Conservation (phyloP, 129 eudicot species). For the Helianthus tuberosus region DNA sequence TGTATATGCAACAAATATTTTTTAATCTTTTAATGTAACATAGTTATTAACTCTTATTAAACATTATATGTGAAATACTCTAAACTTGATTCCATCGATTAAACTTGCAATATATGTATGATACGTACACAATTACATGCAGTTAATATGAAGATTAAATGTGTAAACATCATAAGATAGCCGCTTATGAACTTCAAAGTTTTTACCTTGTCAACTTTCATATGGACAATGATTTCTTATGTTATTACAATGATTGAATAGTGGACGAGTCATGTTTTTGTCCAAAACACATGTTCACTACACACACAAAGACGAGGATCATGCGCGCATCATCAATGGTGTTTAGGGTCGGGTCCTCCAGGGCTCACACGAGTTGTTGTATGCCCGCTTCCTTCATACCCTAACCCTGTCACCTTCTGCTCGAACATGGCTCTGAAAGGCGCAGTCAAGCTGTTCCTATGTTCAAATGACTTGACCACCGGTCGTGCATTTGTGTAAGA, state of each 20-base stretch:
- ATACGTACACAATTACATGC: neutral
- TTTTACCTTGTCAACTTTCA: constrained; percentile 1
- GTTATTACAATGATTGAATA: neutral
- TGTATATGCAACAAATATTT: neutral
- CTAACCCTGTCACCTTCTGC: constrained; percentile 11
- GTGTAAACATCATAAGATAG: neutral
- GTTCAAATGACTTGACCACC: constrained; percentile 19
- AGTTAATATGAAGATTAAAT: neutral
- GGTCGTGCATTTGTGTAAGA: constrained; percentile 24
- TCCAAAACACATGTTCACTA: neutral
- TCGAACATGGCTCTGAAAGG: constrained; percentile 37
- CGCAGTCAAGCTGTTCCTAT: constrained; percentile 25
- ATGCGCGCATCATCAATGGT: constrained; percentile 22
- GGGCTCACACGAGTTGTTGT: constrained; percentile 37
- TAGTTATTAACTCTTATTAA: neutral
- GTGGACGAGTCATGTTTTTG: neutral
- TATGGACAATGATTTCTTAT: neutral
- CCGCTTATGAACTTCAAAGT: neutral
- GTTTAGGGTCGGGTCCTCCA: constrained; percentile 45
- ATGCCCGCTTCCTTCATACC: constrained; percentile 19
- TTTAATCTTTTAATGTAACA: neutral
- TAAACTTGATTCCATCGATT: neutral
- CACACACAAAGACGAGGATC: neutral
- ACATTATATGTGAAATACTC: neutral
- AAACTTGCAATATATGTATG: neutral